phyloP scores from a whole-genome alignment of 495 filamentous ascomycete species.

The Geoglossum glabrum region DNA sequence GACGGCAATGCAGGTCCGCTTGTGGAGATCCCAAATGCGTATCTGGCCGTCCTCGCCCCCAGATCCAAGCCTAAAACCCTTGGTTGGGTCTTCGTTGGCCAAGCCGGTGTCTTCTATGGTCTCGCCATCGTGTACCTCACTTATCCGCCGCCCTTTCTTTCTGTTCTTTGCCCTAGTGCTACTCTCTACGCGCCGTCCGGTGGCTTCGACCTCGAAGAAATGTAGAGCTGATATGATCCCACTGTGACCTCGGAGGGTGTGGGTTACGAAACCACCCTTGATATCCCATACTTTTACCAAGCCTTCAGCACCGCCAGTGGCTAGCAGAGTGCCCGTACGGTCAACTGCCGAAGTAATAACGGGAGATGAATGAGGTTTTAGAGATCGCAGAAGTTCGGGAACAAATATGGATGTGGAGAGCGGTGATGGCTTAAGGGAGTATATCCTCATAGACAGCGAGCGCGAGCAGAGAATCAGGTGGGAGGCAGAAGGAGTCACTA shows the following conservation, averaged over 20 bases:
- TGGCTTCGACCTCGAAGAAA: slow-evolving; percentile 55
- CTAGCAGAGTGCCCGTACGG: slow-evolving; percentile 68
- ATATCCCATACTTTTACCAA: slow-evolving; percentile 96
- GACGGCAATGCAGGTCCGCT: slow-evolving; percentile 52
- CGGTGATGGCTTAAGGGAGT: slow-evolving; percentile 41
- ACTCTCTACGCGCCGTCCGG: slow-evolving; percentile 21
- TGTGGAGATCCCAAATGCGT: slow-evolving; percentile 77
- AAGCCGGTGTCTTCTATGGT: slow-evolving; percentile 23
- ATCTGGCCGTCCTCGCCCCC: slow-evolving; percentile 86
- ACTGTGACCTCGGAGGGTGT: slow-evolving; percentile 83
- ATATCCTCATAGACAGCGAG: slow-evolving; percentile 85
- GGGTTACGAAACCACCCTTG: slow-evolving; percentile 69
- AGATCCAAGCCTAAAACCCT: slow-evolving; percentile 62
- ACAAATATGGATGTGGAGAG: slow-evolving; percentile 32
- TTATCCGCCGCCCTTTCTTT: slow-evolving; percentile 24
- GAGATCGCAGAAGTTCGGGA: slow-evolving; percentile 46
- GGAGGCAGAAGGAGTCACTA: slow-evolving; percentile 71
- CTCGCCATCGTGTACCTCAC: slow-evolving; percentile 21
- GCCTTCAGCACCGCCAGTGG: slow-evolving; percentile 81
- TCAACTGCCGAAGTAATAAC: slow-evolving; percentile 72
- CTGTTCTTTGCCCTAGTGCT: slow-evolving; percentile 12
- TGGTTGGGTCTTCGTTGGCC: slow-evolving; percentile 19
- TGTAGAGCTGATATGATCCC: slow-evolving; percentile 75
- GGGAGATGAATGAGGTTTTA: slow-evolving; percentile 81
- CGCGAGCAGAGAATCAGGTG: slow-evolving; percentile 82